These are phyloP conservation scores for Austroboletus novae-zelandiae DNA, from an alignment of 1,284 basidiomycete genomes.

Conservation along the genomic window DNA sequence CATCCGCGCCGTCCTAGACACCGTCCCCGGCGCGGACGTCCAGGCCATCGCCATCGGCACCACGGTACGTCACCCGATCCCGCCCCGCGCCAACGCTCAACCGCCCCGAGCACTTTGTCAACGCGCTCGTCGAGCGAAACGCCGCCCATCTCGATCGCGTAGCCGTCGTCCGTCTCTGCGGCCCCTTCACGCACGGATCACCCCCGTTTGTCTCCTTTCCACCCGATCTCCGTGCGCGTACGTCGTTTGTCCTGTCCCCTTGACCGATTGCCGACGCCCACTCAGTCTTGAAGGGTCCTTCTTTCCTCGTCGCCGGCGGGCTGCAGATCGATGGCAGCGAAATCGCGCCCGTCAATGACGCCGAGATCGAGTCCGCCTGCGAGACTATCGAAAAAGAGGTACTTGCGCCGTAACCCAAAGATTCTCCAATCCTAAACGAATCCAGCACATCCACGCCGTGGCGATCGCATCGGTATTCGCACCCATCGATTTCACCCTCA, in stretches of 20 bases:
- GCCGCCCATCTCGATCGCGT: slow-evolving; percentile 46
- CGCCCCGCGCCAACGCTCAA: background rate
- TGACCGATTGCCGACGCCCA: background rate
- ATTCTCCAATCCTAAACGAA: background rate
- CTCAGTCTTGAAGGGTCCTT: slow-evolving; percentile 40
- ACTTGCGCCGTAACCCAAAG: slow-evolving; percentile 2
- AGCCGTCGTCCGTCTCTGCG: slow-evolving; percentile 53
- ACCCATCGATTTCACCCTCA: slow-evolving; percentile 42
- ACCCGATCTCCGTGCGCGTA: slow-evolving; percentile 28
- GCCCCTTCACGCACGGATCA: slow-evolving; percentile 42
- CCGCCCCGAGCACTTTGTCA: slow-evolving; percentile 42
- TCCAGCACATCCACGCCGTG: slow-evolving; percentile 41
- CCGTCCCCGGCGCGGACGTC: slow-evolving; percentile 20
- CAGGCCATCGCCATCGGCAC: slow-evolving; percentile 38
- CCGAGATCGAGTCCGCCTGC: slow-evolving; percentile 39
- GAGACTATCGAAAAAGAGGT: slow-evolving; percentile 27
- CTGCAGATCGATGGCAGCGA: slow-evolving; percentile 52
- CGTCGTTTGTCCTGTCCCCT: slow-evolving; percentile 6
- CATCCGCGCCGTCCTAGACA: slow-evolving; percentile 28
- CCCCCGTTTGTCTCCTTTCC: slow-evolving; percentile 41
- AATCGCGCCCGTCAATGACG: slow-evolving; percentile 39
- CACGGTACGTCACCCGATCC: slow-evolving; percentile 24
- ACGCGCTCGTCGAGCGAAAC: slow-evolving; percentile 53
- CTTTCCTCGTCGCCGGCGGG: slow-evolving; percentile 41
- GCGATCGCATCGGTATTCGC: slow-evolving; percentile 52